A percentile compares a stretch with the other conserved stretches of the same genome.
Evolutionary conservation across 441 rosid species (phyloP).

Genomic region (Aquilaria agallochum): DNA sequence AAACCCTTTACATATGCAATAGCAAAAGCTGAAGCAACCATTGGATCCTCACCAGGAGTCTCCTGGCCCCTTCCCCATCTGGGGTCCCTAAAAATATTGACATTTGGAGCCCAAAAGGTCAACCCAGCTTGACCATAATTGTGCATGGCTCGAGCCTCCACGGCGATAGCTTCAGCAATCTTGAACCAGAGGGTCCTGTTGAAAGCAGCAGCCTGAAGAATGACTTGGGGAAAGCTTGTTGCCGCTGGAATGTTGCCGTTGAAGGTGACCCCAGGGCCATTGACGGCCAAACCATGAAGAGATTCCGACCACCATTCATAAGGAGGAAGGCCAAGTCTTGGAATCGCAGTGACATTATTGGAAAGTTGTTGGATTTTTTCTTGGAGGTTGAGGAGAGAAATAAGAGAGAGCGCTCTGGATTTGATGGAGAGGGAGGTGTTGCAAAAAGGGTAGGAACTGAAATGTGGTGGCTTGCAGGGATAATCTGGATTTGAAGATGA

Average conservation of each 20-base stretch:
- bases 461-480: conserved; percentile 58
- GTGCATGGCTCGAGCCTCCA: conserved; percentile 65
- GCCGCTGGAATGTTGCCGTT: conserved; percentile 44
- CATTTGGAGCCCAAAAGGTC: conserved; percentile 70
- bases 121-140: conserved; percentile 62
- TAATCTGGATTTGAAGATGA: conserved; percentile 26
- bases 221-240: conserved; percentile 66
- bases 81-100: conserved; percentile 68
- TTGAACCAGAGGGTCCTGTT: conserved; percentile 59
- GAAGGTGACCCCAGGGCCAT: conserved; percentile 66
- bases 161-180: conserved; percentile 55
- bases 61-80: conserved; percentile 84
- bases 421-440: conserved; percentile 39
- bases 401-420: conserved; percentile 42
- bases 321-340: conserved; percentile 58
- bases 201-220: conserved; percentile 47
- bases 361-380: conserved; percentile 55
- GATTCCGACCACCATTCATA: conserved; percentile 82
- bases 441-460: conserved; percentile 47
- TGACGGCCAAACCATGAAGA: conserved; percentile 54
- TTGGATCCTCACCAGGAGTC: conserved; percentile 74
- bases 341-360: conserved; percentile 45
- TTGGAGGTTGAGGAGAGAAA: conserved; percentile 46
- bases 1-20: conserved; percentile 58
- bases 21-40: conserved; percentile 48